These are phyloP conservation scores for Eucalyptus marginata DNA, from an alignment of 345 rosid genomes.

Conservation along the genomic window DNA sequence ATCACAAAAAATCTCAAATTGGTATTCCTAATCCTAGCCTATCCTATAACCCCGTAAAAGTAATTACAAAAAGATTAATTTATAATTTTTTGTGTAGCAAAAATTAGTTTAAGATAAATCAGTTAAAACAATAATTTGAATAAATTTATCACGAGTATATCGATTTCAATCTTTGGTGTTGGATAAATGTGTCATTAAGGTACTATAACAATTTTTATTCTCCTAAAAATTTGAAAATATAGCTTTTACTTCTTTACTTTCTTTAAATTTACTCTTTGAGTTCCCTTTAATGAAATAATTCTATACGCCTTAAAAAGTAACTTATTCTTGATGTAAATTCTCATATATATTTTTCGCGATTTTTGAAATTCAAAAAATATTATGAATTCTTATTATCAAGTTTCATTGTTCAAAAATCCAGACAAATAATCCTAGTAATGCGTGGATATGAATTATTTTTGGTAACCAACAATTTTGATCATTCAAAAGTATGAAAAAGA, in stretches of 20 bases:
- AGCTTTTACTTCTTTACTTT: neutral
- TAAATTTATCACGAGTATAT: neutral
- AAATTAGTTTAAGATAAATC: neutral
- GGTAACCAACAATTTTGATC: neutral
- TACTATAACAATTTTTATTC: neutral
- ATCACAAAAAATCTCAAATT: neutral
- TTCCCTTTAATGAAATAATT: neutral
- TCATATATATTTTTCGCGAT: fast-evolving
- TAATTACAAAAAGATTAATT: fast-evolving
- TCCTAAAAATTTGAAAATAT: neutral
- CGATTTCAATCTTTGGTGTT: neutral
- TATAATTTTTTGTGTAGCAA: neutral
- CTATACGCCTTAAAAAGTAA: neutral
- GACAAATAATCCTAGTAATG: neutral
- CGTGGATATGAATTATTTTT: neutral
- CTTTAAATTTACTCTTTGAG: neutral
- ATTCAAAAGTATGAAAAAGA: neutral
- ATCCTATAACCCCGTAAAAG: neutral
- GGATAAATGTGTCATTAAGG: neutral
- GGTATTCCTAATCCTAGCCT: fast-evolving
- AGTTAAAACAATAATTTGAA: fast-evolving
- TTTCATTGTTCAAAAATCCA: neutral
- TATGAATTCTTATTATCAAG: neutral
- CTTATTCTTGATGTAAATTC: neutral
- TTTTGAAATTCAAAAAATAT: neutral